Base-by-base conservation (phyloP, 495 filamentous ascomycete genomes). In the Trichoderma parareesei region DNA sequence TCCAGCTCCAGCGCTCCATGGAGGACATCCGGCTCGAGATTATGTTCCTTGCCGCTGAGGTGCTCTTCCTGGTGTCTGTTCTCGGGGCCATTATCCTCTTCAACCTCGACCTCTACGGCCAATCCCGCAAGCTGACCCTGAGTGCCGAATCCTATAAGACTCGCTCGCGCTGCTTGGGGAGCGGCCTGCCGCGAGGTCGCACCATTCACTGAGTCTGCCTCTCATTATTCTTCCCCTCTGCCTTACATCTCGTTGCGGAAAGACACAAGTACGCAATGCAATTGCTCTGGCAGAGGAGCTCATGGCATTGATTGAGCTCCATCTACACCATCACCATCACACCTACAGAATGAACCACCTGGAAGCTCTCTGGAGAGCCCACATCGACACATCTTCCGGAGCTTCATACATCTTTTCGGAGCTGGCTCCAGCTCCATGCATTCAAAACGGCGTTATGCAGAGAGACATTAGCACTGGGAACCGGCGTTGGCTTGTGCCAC, bases 1-100 rank as follows among this genome's bases (percentile, higher is more conserved):
- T 37, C 2, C 53, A 57, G 33, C 11, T 57, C 53, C 53, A 57
- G 53, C 53, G 53, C 11, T 57, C 53, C 37, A 35, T 57, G 53
- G 53, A 57, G 37, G 53, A 57, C 53, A 57, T 57, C 53, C 16
- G 53, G 33, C 53, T 57, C 18, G 53, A 57, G 53, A 57, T 57
- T 37, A n/a, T 37, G 4, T 27, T 57, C 16, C 53, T 57, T 27
- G 53, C 53, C 14, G 53, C 27, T 27, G 53, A 57, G 20, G 53
- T 57, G 53, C 27, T 57, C 18, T 57, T 57, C 53, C 53, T 57
- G 6, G 53, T 57, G 27, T 57, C 33, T 2, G 53, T 57, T 8
- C 53, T 57, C 11, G 53, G 53, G 4, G 53, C 53, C 11, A 57
- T 57, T 38, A 57, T 57, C 6, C 53, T 57, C 53, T 57, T 57